Conservation (phyloP, 768 basidiomycete genomes). For the Tulasnella sp. region DNA sequence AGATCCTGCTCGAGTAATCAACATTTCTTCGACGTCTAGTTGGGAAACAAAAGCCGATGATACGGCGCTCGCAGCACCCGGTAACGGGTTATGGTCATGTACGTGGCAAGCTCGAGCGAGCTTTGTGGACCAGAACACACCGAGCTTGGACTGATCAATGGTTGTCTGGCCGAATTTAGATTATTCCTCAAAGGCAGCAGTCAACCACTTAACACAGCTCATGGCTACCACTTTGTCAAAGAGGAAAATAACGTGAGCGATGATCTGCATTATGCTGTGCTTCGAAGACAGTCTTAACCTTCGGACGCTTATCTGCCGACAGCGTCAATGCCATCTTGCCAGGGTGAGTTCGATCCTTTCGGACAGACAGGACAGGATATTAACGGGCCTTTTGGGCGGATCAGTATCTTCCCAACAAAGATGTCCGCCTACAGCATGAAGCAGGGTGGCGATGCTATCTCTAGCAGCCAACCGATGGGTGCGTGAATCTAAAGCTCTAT, state of each 20-base stretch:
- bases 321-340: conserved; percentile 86
- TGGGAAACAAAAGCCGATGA: conserved; percentile 58
- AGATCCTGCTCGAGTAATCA: conserved; percentile 78
- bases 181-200: conserved; percentile 82
- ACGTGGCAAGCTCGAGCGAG: conserved; percentile 43
- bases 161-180: conserved; percentile 49
- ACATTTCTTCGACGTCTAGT: conserved; percentile 74
- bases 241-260: conserved; percentile 65
- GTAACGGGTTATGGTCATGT: conserved; percentile 81
- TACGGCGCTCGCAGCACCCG: conserved; percentile 52
- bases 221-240: conserved; percentile 68
- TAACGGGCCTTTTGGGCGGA: background rate
- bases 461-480: conserved; percentile 66
- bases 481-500: conserved; percentile 25
- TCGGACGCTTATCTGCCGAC: background rate
- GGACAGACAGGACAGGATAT: background rate
- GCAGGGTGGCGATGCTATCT: conserved; percentile 58
- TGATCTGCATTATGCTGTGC: background rate
- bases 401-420: conserved; percentile 75
- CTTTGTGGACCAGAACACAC: background rate
- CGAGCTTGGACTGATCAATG: background rate
- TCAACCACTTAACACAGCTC: conserved; percentile 77
- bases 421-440: conserved; percentile 79
- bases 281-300: background rate
- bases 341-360: conserved; percentile 53